These are phyloP conservation scores for Ogataea methylovora DNA, from an alignment of 805 yeast genomes.

Conservation along the genomic window DNA sequence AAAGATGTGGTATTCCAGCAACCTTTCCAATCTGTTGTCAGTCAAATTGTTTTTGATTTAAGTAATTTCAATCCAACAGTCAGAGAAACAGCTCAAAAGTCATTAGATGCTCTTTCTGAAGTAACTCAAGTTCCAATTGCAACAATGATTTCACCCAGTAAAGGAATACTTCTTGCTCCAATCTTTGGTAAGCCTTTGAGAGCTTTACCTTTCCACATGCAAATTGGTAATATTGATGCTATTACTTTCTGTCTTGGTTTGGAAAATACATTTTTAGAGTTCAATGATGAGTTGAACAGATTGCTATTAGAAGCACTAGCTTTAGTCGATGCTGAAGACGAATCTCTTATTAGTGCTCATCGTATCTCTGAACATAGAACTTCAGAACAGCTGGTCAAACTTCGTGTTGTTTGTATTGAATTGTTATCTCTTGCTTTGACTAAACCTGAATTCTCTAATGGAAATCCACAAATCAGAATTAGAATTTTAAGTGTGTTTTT, in stretches of 20 bases:
- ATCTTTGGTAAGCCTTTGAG: slow-evolving; percentile 95
- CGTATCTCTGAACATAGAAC: slow-evolving; percentile 82
- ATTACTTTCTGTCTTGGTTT: slow-evolving; percentile 84
- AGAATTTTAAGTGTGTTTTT: slow-evolving; percentile 89
- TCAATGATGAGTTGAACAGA: slow-evolving; percentile 83
- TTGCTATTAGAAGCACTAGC: slow-evolving; percentile 86
- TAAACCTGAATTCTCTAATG: slow-evolving; percentile 73
- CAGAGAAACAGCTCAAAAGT: slow-evolving; percentile 71
- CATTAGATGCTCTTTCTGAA: slow-evolving; percentile 60
- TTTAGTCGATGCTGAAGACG: slow-evolving; percentile 96
- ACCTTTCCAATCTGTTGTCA: slow-evolving; percentile 72
- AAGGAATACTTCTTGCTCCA: slow-evolving; percentile 77
- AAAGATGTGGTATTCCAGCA: slow-evolving; percentile 59
- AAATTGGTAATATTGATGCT: slow-evolving; percentile 96
- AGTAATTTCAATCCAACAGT: slow-evolving; percentile 83
- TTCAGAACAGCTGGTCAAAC: slow-evolving; percentile 76
- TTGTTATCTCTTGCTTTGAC: slow-evolving; percentile 76
- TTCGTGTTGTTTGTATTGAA: slow-evolving; percentile 85
- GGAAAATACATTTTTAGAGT: slow-evolving; percentile 73
- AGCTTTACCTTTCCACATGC: slow-evolving; percentile 98
- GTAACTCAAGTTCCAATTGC: slow-evolving; percentile 65
- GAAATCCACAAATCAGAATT: slow-evolving; percentile 60
- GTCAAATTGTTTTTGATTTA: slow-evolving; percentile 87
- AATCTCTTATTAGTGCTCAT: slow-evolving; percentile 82
- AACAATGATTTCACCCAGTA: slow-evolving; percentile 74